phyloP scores from a whole-genome alignment of 1,284 basidiomycete genomes.

The Megacollybia platyphylla region DNA sequence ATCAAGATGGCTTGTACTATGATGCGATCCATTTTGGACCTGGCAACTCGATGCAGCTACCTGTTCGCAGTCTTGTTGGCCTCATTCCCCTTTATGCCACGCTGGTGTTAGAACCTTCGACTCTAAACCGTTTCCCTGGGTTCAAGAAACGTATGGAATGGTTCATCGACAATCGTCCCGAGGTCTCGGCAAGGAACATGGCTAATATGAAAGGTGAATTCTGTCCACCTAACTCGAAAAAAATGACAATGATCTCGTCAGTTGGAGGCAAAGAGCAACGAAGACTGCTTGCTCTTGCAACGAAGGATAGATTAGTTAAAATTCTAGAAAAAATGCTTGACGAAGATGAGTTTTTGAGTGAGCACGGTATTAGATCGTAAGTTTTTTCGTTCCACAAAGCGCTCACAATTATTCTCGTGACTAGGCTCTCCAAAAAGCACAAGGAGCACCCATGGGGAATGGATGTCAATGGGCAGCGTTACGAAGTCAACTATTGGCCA shows the following conservation, averaged over 20 bases:
- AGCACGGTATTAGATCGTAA: conserved; percentile 89
- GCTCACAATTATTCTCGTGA: neutral
- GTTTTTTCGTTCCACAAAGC: conserved; percentile 16
- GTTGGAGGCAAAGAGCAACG: conserved; percentile 79
- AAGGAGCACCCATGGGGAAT: conserved; percentile 92
- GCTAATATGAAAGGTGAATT: conserved; percentile 84
- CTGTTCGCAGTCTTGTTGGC: conserved; percentile 87
- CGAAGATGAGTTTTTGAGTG: conserved; percentile 91
- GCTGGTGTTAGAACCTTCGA: conserved; percentile 81
- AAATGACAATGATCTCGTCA: conserved; percentile 13
- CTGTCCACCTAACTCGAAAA: neutral
- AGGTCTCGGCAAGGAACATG: conserved; percentile 83
- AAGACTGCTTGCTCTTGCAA: conserved; percentile 79
- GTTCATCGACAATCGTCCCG: conserved; percentile 91
- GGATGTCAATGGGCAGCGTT: conserved; percentile 83
- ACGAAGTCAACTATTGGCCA: conserved; percentile 95
- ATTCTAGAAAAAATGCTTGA: conserved; percentile 96
- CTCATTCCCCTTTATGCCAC: conserved; percentile 94
- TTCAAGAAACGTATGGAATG: conserved; percentile 98
- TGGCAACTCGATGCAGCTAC: conserved; percentile 79
- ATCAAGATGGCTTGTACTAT: conserved; percentile 93
- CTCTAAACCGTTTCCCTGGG: conserved; percentile 85
- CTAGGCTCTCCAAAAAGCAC: conserved; percentile 77
- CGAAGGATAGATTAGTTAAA: conserved; percentile 78
- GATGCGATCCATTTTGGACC: conserved; percentile 91